Percentiles rank a stretch among this genome's conserved stretches.
Evolutionary conservation across 148 eudicot species (phyloP).

Genomic region (Pouteria glomerata): DNA sequence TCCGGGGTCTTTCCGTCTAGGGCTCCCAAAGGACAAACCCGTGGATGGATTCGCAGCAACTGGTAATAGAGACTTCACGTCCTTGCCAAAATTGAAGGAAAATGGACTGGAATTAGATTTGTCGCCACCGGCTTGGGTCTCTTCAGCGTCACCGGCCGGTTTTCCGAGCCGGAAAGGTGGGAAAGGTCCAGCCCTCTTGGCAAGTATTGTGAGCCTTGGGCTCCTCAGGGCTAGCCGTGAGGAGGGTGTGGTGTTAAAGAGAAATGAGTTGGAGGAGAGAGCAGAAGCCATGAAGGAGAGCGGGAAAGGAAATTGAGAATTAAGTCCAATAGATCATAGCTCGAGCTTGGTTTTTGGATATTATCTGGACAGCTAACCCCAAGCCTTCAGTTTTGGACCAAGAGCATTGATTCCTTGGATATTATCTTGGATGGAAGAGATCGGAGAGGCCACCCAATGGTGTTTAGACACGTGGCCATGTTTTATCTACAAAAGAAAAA

Average conservation of each 20-base stretch:
- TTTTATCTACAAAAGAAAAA: slow-evolving; percentile 36
- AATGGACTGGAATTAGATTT: slow-evolving; percentile 35
- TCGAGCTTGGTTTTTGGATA: too few species aligned
- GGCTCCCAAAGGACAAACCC: slow-evolving; percentile 31
- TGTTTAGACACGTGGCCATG: slow-evolving; percentile 39
- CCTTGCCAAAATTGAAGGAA: slow-evolving; percentile 50
- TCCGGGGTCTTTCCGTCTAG: slow-evolving; percentile 63
- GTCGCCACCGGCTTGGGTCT: slow-evolving; percentile 1
- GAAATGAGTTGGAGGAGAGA: slow-evolving; percentile 61
- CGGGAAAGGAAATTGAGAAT: not conserved
- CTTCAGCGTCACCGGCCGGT: slow-evolving; percentile 14
- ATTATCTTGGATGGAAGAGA: slow-evolving; percentile 28
- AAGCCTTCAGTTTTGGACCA: not conserved
- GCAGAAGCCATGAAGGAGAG: slow-evolving; percentile 51
- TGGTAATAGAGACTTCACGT: slow-evolving; percentile 65
- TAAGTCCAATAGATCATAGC: not conserved
- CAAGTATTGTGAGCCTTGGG: slow-evolving; percentile 30
- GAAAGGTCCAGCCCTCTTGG: slow-evolving; percentile 39
- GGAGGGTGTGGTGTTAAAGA: slow-evolving; percentile 44
- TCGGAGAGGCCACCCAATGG: slow-evolving; percentile 28
- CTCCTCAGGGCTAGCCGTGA: slow-evolving; percentile 27
- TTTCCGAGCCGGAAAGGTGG: slow-evolving; percentile 26
- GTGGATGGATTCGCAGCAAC: slow-evolving; percentile 33
- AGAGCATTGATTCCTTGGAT: not conserved
- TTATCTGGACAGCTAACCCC: too few species aligned